Conservation (phyloP, 2,329 filamentous ascomycete genomes). For the Pyrenophora tritici-repentis region DNA sequence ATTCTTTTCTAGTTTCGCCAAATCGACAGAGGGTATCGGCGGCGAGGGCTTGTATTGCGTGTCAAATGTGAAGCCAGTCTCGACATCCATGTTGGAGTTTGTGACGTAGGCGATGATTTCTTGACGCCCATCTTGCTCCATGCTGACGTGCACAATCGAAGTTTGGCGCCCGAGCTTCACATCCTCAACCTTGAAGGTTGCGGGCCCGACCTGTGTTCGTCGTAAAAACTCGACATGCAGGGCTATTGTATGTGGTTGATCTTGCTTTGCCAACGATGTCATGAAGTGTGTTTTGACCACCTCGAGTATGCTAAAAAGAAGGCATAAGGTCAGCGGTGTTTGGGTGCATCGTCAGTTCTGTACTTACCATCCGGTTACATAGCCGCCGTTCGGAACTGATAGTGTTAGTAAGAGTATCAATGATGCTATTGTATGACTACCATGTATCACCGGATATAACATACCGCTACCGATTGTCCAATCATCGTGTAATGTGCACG, state of each 20-base stretch:
- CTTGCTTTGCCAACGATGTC: slow-evolving; percentile 61
- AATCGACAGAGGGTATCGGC: slow-evolving; percentile 48
- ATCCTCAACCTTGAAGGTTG: slow-evolving; percentile 63
- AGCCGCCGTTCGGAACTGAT: slow-evolving; percentile 72
- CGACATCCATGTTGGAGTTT: slow-evolving; percentile 64
- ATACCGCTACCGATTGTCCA: slow-evolving; percentile 70
- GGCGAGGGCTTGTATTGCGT: slow-evolving; percentile 61
- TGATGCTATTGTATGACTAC: neutral
- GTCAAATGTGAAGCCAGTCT: slow-evolving; percentile 61
- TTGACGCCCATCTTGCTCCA: slow-evolving; percentile 61
- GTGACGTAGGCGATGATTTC: slow-evolving; percentile 70
- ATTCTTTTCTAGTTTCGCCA: slow-evolving; percentile 50
- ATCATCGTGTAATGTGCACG: slow-evolving; percentile 59
- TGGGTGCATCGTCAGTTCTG: neutral
- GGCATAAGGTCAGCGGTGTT: neutral
- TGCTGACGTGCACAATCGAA: slow-evolving; percentile 65
- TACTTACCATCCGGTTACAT: slow-evolving; percentile 59
- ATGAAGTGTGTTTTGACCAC: slow-evolving; percentile 64
- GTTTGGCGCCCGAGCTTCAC: slow-evolving; percentile 68
- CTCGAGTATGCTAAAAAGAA: slow-evolving; percentile 56
- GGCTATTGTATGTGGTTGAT: slow-evolving; percentile 66
- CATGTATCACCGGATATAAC: neutral
- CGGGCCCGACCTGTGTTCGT: slow-evolving; percentile 63
- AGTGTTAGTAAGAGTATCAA: slow-evolving; percentile 4
- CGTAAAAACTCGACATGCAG: slow-evolving; percentile 70